These are phyloP conservation scores for Circinella umbellata DNA, from an alignment of 371 early-diverging fungal species.

Conservation along the genomic window DNA sequence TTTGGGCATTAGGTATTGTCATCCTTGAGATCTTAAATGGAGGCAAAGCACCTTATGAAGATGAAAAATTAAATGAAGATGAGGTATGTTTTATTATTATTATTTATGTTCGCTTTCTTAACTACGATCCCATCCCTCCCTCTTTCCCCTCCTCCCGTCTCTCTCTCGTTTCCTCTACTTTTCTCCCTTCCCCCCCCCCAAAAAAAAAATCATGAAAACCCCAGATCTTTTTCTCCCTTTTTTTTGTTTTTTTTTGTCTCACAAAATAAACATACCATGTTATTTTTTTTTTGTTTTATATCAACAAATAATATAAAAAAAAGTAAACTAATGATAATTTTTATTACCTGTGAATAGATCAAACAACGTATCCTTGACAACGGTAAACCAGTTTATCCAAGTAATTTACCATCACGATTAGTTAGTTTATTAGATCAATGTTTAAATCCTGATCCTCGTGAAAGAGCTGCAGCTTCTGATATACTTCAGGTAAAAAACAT, in stretches of 20 bases:
- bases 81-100: constrained; percentile 31
- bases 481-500: constrained; percentile 37
- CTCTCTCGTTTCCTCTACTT: constrained; percentile 9
- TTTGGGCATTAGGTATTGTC: constrained; percentile 58
- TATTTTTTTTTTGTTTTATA: background rate
- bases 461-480: constrained; percentile 36
- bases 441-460: constrained; percentile 42
- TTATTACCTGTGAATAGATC: constrained; percentile 30
- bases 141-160: background rate
- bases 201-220: no score
- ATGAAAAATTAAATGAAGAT: constrained; percentile 52
- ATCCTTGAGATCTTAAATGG: constrained; percentile 52
- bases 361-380: constrained; percentile 48
- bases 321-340: no score
- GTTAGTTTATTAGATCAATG: constrained; percentile 46
- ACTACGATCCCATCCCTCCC: no score
- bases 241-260: background rate
- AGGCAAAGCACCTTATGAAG: constrained; percentile 58
- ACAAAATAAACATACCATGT: no score
- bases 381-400: constrained; percentile 45
- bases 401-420: constrained; percentile 38
- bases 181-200: background rate
- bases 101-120: constrained; percentile 8
- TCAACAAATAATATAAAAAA: background rate
- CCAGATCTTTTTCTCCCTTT: no score